Evolutionary conservation across 768 basidiomycete species (phyloP), one percentile per base, ranked within the genome.

Genomic region (Leccinum olivaceopallidum): DNA sequence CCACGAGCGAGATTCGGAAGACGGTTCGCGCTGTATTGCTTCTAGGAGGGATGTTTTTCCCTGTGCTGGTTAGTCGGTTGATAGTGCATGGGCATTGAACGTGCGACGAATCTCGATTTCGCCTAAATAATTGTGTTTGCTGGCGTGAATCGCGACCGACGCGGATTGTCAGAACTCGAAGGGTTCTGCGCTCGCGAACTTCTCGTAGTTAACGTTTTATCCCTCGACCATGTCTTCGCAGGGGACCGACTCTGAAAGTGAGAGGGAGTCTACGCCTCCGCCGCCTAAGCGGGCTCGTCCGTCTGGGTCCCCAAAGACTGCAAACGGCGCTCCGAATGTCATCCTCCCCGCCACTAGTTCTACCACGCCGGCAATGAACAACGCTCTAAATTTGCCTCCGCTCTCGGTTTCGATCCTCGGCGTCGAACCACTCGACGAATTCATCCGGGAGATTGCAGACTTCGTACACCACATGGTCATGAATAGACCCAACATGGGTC

Each of bases 341-440:
- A 42, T 55, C 47, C 20, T 47, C 59, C 55, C 59, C 24, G 56
- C 60, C 37, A 58, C 53, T 18, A 57, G 53, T 63, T 42, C 66
- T 56, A 56, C 32, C 22, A 50, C 64, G 32, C 60, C 72, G 32
- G 59, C 51, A 34, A 74, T 73, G 73, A 61, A 63, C 74, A 65
- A 67, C 48, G 34, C 62, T 42, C 56, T 70, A 32, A 64, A 61
- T 55, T 70, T 89, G 18, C 87, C 86, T 5, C 88, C 87, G 4
- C 82, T 91, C 44, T 89, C 89, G 2, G 79, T 88, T 47, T 92
- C 89, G 16, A 92, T 95, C 63, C 84, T 97, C 30, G 90, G 90
- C 56, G 87, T 94, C 54, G 94, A 95, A 70, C 94, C 94, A 2
- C 78, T 93, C 32, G 95, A 97, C 73, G 95, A 96, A 70, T 95